These are phyloP conservation scores for Fomes fomentarius DNA, from an alignment of 1,284 basidiomycete species.

Conservation along the genomic window DNA sequence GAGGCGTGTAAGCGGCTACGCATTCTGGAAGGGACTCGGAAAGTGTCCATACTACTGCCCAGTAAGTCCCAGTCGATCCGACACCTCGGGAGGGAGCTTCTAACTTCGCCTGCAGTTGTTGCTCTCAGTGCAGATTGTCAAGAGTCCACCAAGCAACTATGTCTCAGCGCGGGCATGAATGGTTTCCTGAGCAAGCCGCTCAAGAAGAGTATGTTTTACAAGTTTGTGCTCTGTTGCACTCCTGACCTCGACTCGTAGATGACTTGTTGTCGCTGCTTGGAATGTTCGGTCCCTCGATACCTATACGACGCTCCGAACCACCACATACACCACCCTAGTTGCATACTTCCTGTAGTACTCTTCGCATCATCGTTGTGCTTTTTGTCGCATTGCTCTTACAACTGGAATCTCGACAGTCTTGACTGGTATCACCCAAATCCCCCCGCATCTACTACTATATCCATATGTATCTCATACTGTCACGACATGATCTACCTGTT, in stretches of 20 bases:
- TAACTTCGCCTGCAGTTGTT: too few relatives aligned
- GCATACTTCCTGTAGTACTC: not conserved
- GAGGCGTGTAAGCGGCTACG: slow-evolving; percentile 69
- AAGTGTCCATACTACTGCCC: slow-evolving; percentile 50
- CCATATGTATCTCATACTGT: slow-evolving; percentile 10
- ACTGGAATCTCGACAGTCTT: too few relatives aligned
- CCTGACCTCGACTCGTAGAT: not conserved
- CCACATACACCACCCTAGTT: slow-evolving; percentile 19
- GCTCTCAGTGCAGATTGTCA: slow-evolving; percentile 75
- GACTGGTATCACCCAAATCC: not conserved
- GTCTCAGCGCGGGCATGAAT: slow-evolving; percentile 75
- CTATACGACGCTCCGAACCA: slow-evolving; percentile 10
- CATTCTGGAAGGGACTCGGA: slow-evolving; percentile 58
- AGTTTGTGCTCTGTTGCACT: not conserved
- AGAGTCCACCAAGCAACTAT: slow-evolving; percentile 73
- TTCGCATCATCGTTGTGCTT: slow-evolving; percentile 14
- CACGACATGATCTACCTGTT: slow-evolving; percentile 20
- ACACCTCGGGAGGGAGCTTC: too few relatives aligned
- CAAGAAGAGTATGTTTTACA: slow-evolving; percentile 52
- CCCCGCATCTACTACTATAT: slow-evolving; percentile 6
- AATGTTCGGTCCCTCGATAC: slow-evolving; percentile 21
- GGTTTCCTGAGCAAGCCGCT: slow-evolving; percentile 72
- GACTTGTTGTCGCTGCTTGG: slow-evolving; percentile 15
- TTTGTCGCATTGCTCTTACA: slow-evolving; percentile 11
- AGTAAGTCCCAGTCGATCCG: slow-evolving; percentile 44